phyloP scores from a whole-genome alignment of 495 filamentous ascomycete genomes.

The Pseudoneurospora amorphoporcata region DNA sequence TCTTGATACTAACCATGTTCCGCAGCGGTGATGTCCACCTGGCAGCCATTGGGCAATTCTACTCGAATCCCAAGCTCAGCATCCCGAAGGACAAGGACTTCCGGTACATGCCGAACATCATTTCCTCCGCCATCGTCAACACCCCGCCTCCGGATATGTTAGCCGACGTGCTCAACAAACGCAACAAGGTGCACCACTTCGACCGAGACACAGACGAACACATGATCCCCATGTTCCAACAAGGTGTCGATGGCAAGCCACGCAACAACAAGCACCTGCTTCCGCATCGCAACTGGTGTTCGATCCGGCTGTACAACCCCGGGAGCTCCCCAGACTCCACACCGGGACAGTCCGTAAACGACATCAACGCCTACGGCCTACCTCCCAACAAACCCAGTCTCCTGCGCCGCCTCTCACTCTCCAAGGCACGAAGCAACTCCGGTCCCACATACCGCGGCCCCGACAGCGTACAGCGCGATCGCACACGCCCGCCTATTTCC shows the following conservation, averaged over 20 bases:
- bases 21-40: slow-evolving; percentile 90
- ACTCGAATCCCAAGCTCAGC: slow-evolving; percentile 71
- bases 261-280: slow-evolving; percentile 89
- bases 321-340: slow-evolving; percentile 63
- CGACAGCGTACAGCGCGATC: slow-evolving; percentile 13
- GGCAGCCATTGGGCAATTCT: slow-evolving; percentile 88
- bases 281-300: slow-evolving; percentile 87
- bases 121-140: slow-evolving; percentile 87
- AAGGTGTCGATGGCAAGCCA: slow-evolving; percentile 78
- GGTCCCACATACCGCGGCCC: slow-evolving; percentile 17
- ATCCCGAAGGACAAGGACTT: slow-evolving; percentile 81
- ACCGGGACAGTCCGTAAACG: slow-evolving; percentile 36
- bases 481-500: slow-evolving; percentile 24
- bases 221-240: slow-evolving; percentile 85
- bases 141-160: slow-evolving; percentile 81
- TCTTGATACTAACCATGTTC: slow-evolving; percentile 1
- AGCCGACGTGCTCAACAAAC: slow-evolving; percentile 83
- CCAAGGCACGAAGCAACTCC: slow-evolving; percentile 9
- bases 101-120: slow-evolving; percentile 84
- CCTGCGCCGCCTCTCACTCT: slow-evolving; percentile 30
- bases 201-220: slow-evolving; percentile 81
- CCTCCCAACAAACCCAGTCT: slow-evolving; percentile 20
- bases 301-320: slow-evolving; percentile 72
- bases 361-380: slow-evolving; percentile 21
- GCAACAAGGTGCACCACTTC: slow-evolving; percentile 88